These are phyloP conservation scores for Polygonum maritimum DNA, from an alignment of 148 eudicot species.

Conservation along the genomic window DNA sequence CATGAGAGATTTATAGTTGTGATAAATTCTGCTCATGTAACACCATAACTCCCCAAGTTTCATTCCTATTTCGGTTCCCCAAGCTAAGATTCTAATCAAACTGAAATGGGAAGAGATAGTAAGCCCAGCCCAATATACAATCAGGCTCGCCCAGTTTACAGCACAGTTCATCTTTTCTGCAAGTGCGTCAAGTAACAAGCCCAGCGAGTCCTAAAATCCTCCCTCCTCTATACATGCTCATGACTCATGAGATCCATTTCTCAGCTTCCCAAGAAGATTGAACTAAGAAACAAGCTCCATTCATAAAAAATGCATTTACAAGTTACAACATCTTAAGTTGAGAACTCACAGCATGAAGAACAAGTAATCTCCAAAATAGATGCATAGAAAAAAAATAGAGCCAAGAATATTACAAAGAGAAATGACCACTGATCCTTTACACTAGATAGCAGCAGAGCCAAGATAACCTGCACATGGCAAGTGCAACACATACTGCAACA, in stretches of 20 bases:
- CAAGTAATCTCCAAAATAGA: not conserved
- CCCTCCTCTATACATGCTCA: not conserved
- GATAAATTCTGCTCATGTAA: not conserved
- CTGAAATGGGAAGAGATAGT: not conserved
- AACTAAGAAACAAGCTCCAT: slow-evolving; percentile 1
- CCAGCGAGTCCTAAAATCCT: no score
- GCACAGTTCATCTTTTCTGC: not conserved
- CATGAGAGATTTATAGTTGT: not conserved
- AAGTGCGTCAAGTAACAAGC: not conserved
- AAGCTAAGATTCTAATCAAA: no score
- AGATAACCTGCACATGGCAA: not conserved
- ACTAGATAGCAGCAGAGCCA: not conserved
- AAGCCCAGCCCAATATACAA: not conserved
- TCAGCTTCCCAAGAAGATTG: not conserved
- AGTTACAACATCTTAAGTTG: slow-evolving; percentile 1
- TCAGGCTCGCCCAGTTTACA: not conserved
- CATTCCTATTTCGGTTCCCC: not conserved
- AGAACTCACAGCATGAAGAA: not conserved
- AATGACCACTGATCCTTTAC: slow-evolving; percentile 1
- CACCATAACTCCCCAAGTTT: no score
- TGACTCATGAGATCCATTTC: not conserved
- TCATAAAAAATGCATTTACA: slow-evolving; percentile 3
- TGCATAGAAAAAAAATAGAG: not conserved
- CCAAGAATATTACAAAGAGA: not conserved
- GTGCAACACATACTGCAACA: not conserved